phyloP scores from a whole-genome alignment of 345 rosid genomes.

The Alliaria petiolata region DNA sequence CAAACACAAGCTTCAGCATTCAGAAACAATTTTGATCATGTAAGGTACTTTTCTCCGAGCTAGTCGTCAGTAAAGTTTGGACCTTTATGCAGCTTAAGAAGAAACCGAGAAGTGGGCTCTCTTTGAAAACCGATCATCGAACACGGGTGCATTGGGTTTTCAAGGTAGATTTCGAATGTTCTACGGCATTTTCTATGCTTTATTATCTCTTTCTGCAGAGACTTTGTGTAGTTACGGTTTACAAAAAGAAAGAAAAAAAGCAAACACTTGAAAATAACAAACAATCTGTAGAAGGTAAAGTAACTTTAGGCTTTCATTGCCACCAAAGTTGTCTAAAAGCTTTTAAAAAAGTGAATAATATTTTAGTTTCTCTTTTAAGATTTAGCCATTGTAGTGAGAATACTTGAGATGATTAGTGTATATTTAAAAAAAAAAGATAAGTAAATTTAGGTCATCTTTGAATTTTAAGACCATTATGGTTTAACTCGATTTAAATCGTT shows the following conservation, averaged over 20 bases:
- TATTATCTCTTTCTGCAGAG: conserved; percentile 21
- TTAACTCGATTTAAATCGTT: background rate
- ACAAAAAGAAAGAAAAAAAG: background rate
- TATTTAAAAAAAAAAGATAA: background rate
- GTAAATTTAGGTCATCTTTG: background rate
- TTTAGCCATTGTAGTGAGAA: background rate
- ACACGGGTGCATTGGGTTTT: background rate
- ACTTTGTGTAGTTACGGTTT: conserved; percentile 32
- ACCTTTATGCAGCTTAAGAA: conserved; percentile 14
- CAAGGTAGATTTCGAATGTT: conserved; percentile 5
- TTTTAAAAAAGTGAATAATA: background rate
- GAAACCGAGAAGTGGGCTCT: conserved; percentile 14
- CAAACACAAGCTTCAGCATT: conserved; percentile 17
- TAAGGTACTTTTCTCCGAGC: conserved; percentile 33
- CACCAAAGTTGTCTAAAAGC: conserved; percentile 17
- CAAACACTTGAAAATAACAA: conserved; percentile 25
- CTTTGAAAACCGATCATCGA: conserved; percentile 8
- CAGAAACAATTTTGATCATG: conserved; percentile 32
- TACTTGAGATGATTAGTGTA: background rate
- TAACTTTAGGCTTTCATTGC: conserved; percentile 9
- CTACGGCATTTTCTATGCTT: conserved; percentile 13
- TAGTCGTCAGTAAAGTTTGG: conserved; percentile 20
- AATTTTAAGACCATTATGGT: background rate
- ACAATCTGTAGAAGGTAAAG: conserved; percentile 13
- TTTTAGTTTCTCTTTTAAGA: background rate